Base-by-base conservation (phyloP, 306 rosid genomes). In the Prunus padus region DNA sequence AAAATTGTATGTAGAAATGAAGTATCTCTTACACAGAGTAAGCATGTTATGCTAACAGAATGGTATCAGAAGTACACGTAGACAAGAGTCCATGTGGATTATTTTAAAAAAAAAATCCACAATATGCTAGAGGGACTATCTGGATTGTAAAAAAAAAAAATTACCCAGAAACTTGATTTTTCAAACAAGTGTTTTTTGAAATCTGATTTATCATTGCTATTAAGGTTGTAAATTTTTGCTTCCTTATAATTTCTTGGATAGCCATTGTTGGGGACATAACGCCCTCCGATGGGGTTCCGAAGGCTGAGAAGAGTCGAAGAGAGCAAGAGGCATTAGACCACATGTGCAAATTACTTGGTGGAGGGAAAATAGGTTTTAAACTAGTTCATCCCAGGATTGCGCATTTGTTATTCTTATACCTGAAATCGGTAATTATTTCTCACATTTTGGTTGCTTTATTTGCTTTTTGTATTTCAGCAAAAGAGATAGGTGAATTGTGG, bases 201-300 rank as follows among this genome's bases (percentile, higher is more conserved):
- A 13, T 56, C 28, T 42, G 18, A 37, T 15, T 42, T 10, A 6
- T 54, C 18, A 7, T 71, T 14, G 65, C 33, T 59, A 13, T 25
- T 71, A 4, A 11, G 60, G 65, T 37, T 33, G n/a, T 71, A 71
- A 71, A 20, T 71, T 71, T 62, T 28, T 71, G 51, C 20, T 71
- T 55, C 12, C 69, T 54, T 71, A 9, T 42, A 33, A 56, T 80
- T 70, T 25, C 45, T 44, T 74, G 77, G 62, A 66, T 71, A 94
- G 98, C 98, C 69, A 90, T 94, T 88, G 96, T 94, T 79, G 98
- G 97, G 79, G 98, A 92, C 82, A 94, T 94, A 73, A 86, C 92
- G 6, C 97, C 97, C 15, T 13, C 81, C 13, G 97, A 92, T 82
- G 98, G 98, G 79, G 26, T 94, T 59, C 62, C 96, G n/a, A 94